Evolutionary conservation across 1,284 basidiomycete genomes (phyloP), one percentile per base, ranked within the genome.

Genomic region (Chiua sp.): DNA sequence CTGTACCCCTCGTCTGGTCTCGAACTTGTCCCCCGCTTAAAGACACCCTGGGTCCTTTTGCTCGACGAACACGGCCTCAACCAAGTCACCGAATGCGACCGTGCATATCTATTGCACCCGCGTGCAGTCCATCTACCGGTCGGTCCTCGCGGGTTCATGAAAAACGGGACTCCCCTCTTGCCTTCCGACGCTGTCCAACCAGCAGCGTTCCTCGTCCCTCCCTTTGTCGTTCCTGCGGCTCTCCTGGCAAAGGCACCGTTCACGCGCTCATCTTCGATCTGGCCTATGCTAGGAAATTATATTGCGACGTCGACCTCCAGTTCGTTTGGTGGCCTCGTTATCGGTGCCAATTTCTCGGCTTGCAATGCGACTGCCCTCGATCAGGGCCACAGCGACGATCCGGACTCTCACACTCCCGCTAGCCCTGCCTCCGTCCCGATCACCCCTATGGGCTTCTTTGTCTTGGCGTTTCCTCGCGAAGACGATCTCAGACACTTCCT

Each of bases 141-240:
- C 48, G 85, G 85, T 33, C 79, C 82, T 5, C 71, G 72, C 51
- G 85, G 84, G 20, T 60, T 79, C 23, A 50, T 67, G 4, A 65
- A 57, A 44, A 72, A 70, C 50, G 62, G 60, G 33, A 65, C 73
- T 46, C 80, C 75, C 52, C 60, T 78, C 35, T 52, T 62, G 22
- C 66, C 75, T 11, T 73, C 71, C 7, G 56, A 65, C 15, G 53
- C 53, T 5, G 61, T 72, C 46, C 77, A 76, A 42, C 66, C 78
- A 23, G 84, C 80, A 7, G 72, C 75, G 2, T 86, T 82, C 69
- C 74, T 88, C 6, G 65, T 82, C 6, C 87, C 88, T 11, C 88
- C 88, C 1, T 84, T 88, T 63, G 73, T 87, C 7, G 66, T 75
- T 2, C 64, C 67, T 1, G 55, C 66, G 3, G 32, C 71, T 23